phyloP scores from a whole-genome alignment of 148 eudicot species.

The Fagopyrum homotropicum region DNA sequence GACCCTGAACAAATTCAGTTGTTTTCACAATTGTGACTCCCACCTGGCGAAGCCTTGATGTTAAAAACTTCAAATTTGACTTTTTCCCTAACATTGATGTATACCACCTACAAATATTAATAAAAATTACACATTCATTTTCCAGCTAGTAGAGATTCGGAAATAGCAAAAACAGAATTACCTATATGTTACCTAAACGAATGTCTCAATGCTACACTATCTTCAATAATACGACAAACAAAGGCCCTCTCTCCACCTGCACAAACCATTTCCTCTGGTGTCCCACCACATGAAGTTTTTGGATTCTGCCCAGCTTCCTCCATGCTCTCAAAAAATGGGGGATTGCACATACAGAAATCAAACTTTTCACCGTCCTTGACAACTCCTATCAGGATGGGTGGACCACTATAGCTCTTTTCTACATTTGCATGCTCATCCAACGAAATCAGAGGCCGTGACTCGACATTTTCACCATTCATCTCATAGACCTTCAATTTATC shows the following conservation, averaged over 20 bases:
- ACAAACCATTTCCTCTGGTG: conserved; percentile 82
- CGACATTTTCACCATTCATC: conserved; percentile 14
- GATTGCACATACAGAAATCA: conserved; percentile 99
- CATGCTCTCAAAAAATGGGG: conserved; percentile 94
- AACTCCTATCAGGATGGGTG: conserved; percentile 66
- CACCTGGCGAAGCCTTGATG: conserved; percentile 57
- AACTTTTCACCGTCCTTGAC: conserved; percentile 72
- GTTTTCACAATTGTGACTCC: conserved; percentile 88
- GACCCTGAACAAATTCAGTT: conserved; percentile 96
- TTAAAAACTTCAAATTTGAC: conserved; percentile 60
- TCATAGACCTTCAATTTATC: conserved; percentile 14
- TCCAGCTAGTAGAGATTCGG: neutral
- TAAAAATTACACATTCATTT: neutral
- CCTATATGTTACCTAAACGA: conserved; percentile 52
- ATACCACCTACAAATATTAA: conserved; percentile 60
- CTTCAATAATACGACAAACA: conserved; percentile 66
- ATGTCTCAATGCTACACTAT: conserved; percentile 56
- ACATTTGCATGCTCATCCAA: conserved; percentile 14
- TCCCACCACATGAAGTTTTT: conserved; percentile 95
- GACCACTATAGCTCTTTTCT: conserved; percentile 42
- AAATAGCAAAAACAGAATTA: conserved; percentile 1
- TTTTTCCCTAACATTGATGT: conserved; percentile 95
- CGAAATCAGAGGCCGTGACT: conserved; percentile 13
- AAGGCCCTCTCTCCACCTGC: conserved; percentile 90
- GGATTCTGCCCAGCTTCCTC: conserved; percentile 89